A percentile compares a stretch with the other conserved stretches of the same genome.
phyloP scores from a whole-genome alignment of 139 green algal species.

The Ettlia oleoabundans region DNA sequence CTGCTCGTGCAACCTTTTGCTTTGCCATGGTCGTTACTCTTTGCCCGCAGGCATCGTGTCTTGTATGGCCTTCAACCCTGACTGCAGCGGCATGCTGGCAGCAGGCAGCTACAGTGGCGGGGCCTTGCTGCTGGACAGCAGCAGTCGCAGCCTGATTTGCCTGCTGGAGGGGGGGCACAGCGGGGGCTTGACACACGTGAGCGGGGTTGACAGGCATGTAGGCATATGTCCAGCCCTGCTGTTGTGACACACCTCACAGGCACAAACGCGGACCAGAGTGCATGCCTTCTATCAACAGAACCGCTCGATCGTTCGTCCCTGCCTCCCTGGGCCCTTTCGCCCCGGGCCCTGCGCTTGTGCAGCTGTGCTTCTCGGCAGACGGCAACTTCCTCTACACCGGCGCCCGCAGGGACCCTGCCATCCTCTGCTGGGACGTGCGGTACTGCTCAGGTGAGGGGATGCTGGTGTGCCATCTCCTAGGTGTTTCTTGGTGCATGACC shows the following conservation, averaged over 20 bases:
- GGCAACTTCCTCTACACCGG: constrained; percentile 92
- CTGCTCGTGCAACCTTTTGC: too few relatives aligned
- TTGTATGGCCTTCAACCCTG: constrained; percentile 75
- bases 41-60: constrained; percentile 93
- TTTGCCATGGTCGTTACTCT: too few relatives aligned
- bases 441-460: constrained; percentile 46
- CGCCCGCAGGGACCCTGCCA: constrained; percentile 72
- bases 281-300: too few relatives aligned
- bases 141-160: constrained; percentile 59
- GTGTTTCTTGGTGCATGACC: too few relatives aligned
- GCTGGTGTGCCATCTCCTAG: not conserved
- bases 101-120: constrained; percentile 78
- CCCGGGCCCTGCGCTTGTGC: too few relatives aligned
- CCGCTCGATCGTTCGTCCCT: too few relatives aligned
- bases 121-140: constrained; percentile 69
- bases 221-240: not conserved
- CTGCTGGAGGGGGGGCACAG: constrained; percentile 74
- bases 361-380: constrained; percentile 76
- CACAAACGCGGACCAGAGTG: not conserved
- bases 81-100: constrained; percentile 66
- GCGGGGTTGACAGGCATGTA: too few relatives aligned
- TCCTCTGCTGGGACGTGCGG: constrained; percentile 92
- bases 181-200: constrained; percentile 78
- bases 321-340: too few relatives aligned
- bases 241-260: not conserved